Evolutionary conservation across 1,284 basidiomycete species (phyloP), one percentile per base, ranked within the genome.

Genomic region (Moniliophthora roreri): DNA sequence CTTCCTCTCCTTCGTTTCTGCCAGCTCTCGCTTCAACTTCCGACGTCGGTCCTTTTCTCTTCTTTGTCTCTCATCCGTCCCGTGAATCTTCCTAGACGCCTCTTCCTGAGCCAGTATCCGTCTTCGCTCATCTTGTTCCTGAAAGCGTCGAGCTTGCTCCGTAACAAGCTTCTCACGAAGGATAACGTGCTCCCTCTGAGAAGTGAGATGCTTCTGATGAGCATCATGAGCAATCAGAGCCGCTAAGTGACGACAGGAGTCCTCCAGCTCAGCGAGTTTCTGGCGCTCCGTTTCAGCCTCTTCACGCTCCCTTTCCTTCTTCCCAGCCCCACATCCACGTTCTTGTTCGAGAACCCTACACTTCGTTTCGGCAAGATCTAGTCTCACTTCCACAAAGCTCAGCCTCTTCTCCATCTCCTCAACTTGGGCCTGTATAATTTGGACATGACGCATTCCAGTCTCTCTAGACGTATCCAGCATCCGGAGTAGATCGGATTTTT

Each of bases 41-140:
- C 44, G 44, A 15, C 44, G 6, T 11, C 44, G 44, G n/a, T 46
- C 44, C 26, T 46, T 46, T 24, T 46, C 44, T 6, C 44, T 23
- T 32, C 44, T 23, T 24, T 46, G 44, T 13, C 44, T 23, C 13
- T 46, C 44, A 21, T 46, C 44, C 13, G 24, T 28, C 44, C 16
- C 24, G 24, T 32, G 44, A 11, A 32, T 28, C 24, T 46, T 46
- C 24, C 44, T 32, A 16, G 44, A 6, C 11, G 24, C 24, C 15
- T 46, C 44, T 46, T 46, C 44, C 18, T 46, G 21, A 6, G 28
- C 28, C 24, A 46, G 15, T 4, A n/a, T 32, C 15, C 28, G 21
- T n/a, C 24, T 3, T 28, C 44, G 44, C 28, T 46, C 44, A 8
- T 46, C 44, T n/a, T 46, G 44, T 7, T 46, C 44, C 15, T 24